Evolutionary conservation across 495 filamentous ascomycete species (phyloP).

Genomic region (Achaetomiella virescens): DNA sequence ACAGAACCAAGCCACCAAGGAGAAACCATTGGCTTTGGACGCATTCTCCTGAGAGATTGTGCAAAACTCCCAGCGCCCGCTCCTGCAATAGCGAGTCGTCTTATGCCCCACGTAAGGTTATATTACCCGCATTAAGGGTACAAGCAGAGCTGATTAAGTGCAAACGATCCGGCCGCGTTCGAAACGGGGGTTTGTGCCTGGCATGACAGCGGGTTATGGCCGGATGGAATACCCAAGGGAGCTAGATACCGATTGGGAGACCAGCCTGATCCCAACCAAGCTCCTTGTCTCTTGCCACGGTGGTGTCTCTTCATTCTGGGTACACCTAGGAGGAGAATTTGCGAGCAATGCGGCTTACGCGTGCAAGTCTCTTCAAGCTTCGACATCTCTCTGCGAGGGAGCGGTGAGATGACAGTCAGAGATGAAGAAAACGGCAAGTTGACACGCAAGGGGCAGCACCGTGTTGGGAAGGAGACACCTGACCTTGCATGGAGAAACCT

Average conservation of each 20-base stretch:
- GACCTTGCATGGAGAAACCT: background rate
- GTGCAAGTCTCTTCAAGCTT: too few relatives aligned
- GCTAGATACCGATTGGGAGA: background rate
- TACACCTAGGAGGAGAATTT: too few relatives aligned
- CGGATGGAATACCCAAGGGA: background rate
- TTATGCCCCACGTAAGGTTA: background rate
- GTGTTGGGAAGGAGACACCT: background rate
- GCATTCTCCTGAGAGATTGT: too few relatives aligned
- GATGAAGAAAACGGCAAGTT: background rate
- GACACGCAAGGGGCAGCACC: background rate
- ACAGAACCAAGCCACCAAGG: too few relatives aligned
- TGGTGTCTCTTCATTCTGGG: background rate
- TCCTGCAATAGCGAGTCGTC: background rate
- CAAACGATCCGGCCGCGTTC: background rate
- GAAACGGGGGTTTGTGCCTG: background rate
- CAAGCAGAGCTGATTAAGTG: background rate
- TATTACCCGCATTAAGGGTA: conserved; percentile 8
- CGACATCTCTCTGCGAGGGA: background rate
- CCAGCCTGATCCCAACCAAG: background rate
- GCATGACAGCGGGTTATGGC: too few relatives aligned
- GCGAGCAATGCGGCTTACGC: too few relatives aligned
- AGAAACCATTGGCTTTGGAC: background rate
- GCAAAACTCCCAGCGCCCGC: background rate
- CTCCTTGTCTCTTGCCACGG: background rate
- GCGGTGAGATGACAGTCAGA: background rate